Base-by-base conservation (phyloP, 257 asterid genomes). In the Henckelia pumila region DNA sequence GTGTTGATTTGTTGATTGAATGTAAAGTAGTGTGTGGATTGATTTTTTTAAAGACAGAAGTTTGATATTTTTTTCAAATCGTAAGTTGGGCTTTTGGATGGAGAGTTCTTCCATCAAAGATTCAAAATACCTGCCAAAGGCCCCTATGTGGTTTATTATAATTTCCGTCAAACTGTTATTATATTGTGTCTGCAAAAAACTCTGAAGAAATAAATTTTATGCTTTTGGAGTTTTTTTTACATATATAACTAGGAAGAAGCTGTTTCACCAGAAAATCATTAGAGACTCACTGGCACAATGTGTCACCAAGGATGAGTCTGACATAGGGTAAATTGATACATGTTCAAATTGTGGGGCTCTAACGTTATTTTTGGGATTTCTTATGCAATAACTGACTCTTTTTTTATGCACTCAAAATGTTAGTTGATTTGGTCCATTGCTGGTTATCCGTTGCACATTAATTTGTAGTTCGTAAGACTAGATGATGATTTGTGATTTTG, bases 141-240 rank as follows among this genome's bases (percentile, higher is more conserved):
- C 14, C 14, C 14, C 0, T 9, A 2, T 35, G 3, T 9, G 16
- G 8, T 8, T 35, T 35, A 35, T 8, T 40, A 40, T 40, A 7
- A 33, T 40, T 40, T 40, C 13, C 44, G 17, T 40, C 13, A 10
- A 3, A 40, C 5, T 37, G 4, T 23, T 47, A 24, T 24, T 17
- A n/a, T 29, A 3, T 56, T 58, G 63, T 56, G 22, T 68, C 32
- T 28, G 40, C 24, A n/a, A 47, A 21, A 17, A 63, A 2, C 28
- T 33, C 47, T 47, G 56, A 66, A 21, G 30, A 53, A 56, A 30
- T 56, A 40, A 63, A 55, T 73, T 30, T 30, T 20, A 10, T 64
- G 75, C 64, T n/a, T 6, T 33, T 68, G 60, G 47, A 65, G 29
- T 61, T 71, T 64, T 56, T 9, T 68, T 64, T 47, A 26, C 20